Evolutionary conservation across 2,329 filamentous ascomycete genomes (phyloP), one percentile per base, ranked within the genome.

Genomic region (Colletotrichum tanaceti): DNA sequence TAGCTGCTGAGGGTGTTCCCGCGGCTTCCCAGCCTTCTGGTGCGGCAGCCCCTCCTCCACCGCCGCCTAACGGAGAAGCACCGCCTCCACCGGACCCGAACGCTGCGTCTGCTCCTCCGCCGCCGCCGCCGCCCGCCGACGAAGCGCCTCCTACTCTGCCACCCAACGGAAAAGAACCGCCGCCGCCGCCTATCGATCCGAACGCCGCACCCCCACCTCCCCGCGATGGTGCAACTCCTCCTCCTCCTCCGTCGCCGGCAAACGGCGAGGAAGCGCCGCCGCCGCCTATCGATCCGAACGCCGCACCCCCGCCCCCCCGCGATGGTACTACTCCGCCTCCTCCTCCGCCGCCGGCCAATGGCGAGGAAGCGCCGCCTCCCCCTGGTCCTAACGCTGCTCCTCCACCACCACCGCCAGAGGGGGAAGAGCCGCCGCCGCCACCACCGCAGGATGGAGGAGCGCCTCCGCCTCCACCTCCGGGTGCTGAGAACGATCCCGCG

Each of bases 1-100:
- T 68, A 14, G 65, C 65, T 20, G 65, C 61, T 14, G 65, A 65
- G 10, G 65, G 61, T n/a, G 54, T 49, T 38, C 18, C 49, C 10
- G 46, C 60, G 43, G 18, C 20, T 5, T 28, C 28, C 1, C 44
- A 49, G 16, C 47, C 35, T 22, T 32, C 43, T 9, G 43, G 32
- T 20, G 5, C 46, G 3, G 20, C 58, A 38, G 16, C 35, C 14
- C 44, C 62, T 14, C 28, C 62, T 22, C 62, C 62, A 6, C 35
- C 54, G 10, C 62, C 62, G 2, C 35, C 46, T 0, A 59, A 44
- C 16, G 53, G 44, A 7, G 43, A 22, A 20, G 22, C 59, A 16
- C 59, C 49, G 13, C 47, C 59, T 32, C 61, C 61, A 1, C 61
- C 43, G 32, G 39, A 39, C 14, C 28, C 50, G 10, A 47, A 46